Evolutionary conservation across 2,329 filamentous ascomycete genomes (phyloP).

Genomic region (Parastagonospora nodorum): DNA sequence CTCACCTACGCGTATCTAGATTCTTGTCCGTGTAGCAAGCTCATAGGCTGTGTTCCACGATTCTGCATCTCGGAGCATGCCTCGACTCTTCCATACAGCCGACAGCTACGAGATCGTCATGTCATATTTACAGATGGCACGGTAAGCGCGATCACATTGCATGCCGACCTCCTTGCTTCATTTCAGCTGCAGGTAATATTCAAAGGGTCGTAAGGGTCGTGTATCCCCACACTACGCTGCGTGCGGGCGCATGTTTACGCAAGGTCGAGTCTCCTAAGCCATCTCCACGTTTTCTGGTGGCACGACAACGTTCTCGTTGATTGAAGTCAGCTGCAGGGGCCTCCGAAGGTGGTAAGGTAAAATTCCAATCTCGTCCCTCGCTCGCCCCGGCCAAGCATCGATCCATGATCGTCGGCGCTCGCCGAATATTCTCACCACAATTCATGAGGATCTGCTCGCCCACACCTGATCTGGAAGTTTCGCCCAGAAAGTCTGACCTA

Average conservation of each 20-base stretch:
- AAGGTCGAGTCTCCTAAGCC: conserved; percentile 11
- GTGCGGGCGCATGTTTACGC: conserved; percentile 16
- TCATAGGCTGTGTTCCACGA: conserved; percentile 2
- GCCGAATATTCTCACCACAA: conserved; percentile 2
- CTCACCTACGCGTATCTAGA: neutral
- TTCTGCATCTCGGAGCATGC: neutral
- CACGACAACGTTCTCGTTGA: conserved; percentile 21
- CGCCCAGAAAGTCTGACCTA: neutral
- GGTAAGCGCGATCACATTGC: neutral
- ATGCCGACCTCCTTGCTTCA: conserved; percentile 26
- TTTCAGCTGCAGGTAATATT: conserved; percentile 17
- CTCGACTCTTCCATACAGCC: neutral
- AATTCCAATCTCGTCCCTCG: conserved; percentile 9
- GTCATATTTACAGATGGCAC: no score
- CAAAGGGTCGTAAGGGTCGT: conserved; percentile 8
- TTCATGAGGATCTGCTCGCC: conserved; percentile 2
- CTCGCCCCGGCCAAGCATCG: neutral
- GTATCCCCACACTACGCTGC: conserved; percentile 17
- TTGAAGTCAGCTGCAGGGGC: conserved; percentile 23
- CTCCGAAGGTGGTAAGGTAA: conserved; percentile 20
- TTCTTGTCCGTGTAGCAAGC: neutral
- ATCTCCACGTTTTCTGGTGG: conserved; percentile 29
- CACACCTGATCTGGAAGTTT: neutral
- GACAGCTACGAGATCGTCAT: neutral
- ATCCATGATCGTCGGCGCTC: neutral